phyloP scores from a whole-genome alignment of 192 early-diverging fungal genomes.

The Backusella westeae region DNA sequence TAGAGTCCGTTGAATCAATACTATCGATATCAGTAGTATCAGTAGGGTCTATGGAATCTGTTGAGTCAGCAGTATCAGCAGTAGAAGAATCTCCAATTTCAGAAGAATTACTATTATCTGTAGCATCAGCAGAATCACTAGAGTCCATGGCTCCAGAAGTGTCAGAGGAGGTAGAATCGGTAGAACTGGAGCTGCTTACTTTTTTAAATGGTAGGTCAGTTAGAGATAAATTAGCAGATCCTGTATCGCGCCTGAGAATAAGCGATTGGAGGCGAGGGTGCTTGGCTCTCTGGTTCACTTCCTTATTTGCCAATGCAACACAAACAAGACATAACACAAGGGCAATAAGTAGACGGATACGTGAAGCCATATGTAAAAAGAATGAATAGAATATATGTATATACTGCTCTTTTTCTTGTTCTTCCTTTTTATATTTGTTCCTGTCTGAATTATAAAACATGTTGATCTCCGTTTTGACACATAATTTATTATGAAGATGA shows the following conservation, averaged over 20 bases:
- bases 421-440: not conserved
- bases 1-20: not conserved
- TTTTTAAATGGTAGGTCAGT: not conserved
- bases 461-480: slow-evolving; percentile 4
- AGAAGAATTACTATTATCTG: not conserved
- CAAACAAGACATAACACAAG: not conserved
- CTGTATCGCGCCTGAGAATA: not conserved
- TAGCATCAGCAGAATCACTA: not conserved
- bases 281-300: not conserved
- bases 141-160: not conserved
- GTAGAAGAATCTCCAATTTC: not conserved
- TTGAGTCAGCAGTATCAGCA: not conserved
- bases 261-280: not conserved
- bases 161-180: not conserved
- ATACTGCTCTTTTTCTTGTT: not conserved
- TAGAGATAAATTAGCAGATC: not conserved
- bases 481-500: not conserved
- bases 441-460: slow-evolving; percentile 4
- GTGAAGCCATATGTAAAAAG: not conserved
- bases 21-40: not conserved
- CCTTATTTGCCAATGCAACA: not conserved
- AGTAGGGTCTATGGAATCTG: not conserved
- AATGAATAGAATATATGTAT: not conserved
- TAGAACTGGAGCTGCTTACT: not conserved
- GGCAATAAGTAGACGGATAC: not conserved